Base-by-base conservation (phyloP, 2,329 filamentous ascomycete species). In the Furcasterigmium furcatum region DNA sequence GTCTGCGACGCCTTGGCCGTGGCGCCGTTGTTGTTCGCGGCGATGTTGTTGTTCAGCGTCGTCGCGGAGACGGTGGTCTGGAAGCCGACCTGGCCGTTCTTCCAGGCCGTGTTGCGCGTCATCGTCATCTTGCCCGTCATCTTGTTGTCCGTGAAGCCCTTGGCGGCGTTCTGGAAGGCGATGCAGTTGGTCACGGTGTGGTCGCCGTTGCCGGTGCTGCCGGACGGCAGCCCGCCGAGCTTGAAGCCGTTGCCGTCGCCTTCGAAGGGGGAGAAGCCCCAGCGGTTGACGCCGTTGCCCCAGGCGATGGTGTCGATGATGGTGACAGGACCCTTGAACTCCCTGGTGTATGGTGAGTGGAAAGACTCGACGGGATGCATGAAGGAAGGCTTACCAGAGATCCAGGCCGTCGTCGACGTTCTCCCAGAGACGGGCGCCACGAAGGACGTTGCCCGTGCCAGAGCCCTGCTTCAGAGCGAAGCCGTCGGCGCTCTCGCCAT, bases 401-500 rank as follows among this genome's bases (percentile, higher is more conserved):
- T 54, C 48, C 3, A 54, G 46, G 21, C 73, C 73, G 43, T 76
- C 73, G 32, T 76, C 73, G 7, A 75, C 73, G 25, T 76, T 76
- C 44, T 76, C 65, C 70, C 71, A 76, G 1, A 76, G 61, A 16
- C 73, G 65, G 0, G 71, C 67, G 6, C 69, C 70, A 22, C 66
- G 64, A 7, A 76, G 51, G 2, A 69, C 51, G 42, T 76, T 76
- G 9, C 73, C 73, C 18, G 63, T 63, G 4, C 73, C 73, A 2
- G 56, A 61, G 7, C 73, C 73, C 38, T 70, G 65, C 54, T 76
- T 76, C 54, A 65, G 68, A 2, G 65, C 73, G 38, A 76, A 71
- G 1, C 73, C 73, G 44, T 76, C 73, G 9, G 73, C 73, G 32
- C 66, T 72, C 55, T 76, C 73, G 13, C 73, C 73, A 38, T 76